Percentiles rank a stretch among this genome's conserved stretches.
Evolutionary conservation across 352 stramenopile genomes (phyloP).

Genomic region (Pythium inflatum): DNA sequence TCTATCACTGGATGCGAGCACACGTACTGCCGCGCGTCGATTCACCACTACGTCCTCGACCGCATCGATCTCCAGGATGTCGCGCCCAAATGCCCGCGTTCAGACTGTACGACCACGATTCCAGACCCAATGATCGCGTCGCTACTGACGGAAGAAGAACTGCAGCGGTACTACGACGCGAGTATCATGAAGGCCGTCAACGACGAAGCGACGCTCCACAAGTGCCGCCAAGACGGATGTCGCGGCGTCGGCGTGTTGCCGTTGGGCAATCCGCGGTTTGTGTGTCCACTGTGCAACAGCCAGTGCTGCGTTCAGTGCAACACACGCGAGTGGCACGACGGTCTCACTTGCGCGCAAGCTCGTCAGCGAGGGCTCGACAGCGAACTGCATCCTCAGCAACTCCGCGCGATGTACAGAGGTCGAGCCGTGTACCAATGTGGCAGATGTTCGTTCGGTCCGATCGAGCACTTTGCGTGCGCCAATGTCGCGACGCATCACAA

Average conservation of each 20-base stretch:
- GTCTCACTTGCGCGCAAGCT: constrained; percentile 24
- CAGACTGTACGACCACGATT: constrained; percentile 10
- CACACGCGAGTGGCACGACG: constrained; percentile 30
- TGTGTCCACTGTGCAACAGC: constrained; percentile 23
- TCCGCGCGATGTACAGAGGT: too few relatives aligned
- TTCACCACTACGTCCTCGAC: constrained; percentile 4
- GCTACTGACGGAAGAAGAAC: neutral
- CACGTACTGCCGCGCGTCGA: constrained; percentile 8
- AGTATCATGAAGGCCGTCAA: too few relatives aligned
- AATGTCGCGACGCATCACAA: too few relatives aligned
- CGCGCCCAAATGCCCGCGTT: neutral
- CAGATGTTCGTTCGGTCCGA: too few relatives aligned
- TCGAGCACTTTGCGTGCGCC: too few relatives aligned
- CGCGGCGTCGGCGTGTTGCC: constrained; percentile 6
- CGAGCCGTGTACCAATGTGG: too few relatives aligned
- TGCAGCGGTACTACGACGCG: neutral
- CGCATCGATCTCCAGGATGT: constrained; percentile 1
- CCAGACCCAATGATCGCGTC: too few relatives aligned
- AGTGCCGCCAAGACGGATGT: constrained; percentile 8
- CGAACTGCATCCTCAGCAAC: too few relatives aligned
- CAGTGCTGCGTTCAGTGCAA: constrained; percentile 32
- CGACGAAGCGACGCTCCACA: too few relatives aligned
- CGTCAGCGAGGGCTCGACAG: too few relatives aligned
- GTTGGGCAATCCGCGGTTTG: constrained; percentile 17
- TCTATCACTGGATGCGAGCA: constrained; percentile 9